Base-by-base conservation (phyloP, 2,329 filamentous ascomycete genomes). In the Coniochaeta prunicola region DNA sequence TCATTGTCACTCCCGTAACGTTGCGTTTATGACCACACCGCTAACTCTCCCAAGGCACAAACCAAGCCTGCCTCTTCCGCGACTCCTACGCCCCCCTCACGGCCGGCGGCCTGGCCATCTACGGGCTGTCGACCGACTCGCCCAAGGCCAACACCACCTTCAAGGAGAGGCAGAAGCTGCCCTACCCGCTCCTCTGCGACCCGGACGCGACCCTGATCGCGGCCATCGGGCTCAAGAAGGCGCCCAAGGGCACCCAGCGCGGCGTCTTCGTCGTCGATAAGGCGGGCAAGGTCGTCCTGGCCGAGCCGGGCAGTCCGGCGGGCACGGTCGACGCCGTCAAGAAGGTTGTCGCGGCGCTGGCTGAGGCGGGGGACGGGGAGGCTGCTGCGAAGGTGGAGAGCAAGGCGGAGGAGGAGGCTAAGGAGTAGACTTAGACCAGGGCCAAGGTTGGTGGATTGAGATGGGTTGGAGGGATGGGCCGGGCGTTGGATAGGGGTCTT, bases 71-170 rank as follows among this genome's bases (percentile, higher is more conserved):
- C 76, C 80, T 93, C 65, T 97, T 99, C 82, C 89, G 94, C 69
- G 92, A 97, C 80, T 81, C 85, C 26, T 91, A 96, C 76, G 77
- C 81, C 53, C 78, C 87, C 56, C 82, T 97, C 58, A 93, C 89
- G 12, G 82, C 85, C 30, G 88, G 85, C 58, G 93, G 93, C 9
- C 84, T 96, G 61, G 82, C 87, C 70, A 91, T 99, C 76, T 97
- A 91, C 72, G 94, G 94, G 59, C 86, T 99, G 56, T 96, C 90
- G 62, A 84, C 84, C 66, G 94, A 97, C 77, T 89, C 87, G 54
- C 86, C 91, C 68, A 96, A 94, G 76, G 86, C 91, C 68, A 99
- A 99, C 78, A 92, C 90, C 26, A 91, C 85, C 53, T 99, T 97
- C 82, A 89, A 91, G 76, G 87, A 86, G 42, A 96, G 96, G 78